phyloP scores from a whole-genome alignment of 805 yeast genomes.

The Pichia manshurica region DNA sequence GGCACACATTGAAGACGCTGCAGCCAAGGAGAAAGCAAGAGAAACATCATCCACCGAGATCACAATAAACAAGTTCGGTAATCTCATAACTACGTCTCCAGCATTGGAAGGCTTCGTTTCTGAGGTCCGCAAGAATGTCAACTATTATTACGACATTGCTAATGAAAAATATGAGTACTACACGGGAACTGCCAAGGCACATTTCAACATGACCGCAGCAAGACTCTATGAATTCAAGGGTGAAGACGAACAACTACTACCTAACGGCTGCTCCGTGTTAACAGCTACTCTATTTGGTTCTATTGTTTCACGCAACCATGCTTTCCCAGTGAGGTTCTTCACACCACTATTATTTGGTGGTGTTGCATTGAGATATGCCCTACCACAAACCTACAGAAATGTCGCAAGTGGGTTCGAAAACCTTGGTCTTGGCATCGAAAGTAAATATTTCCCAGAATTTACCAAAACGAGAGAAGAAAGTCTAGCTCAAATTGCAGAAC shows the following conservation, averaged over 20 bases:
- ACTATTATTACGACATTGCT: conserved; percentile 33
- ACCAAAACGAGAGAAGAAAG: conserved; percentile 20
- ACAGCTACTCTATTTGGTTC: conserved; percentile 55
- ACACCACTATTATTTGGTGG: conserved; percentile 48
- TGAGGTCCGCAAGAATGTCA: conserved; percentile 34
- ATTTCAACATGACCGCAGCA: conserved; percentile 29
- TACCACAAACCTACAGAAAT: conserved; percentile 45
- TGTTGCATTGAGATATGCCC: conserved; percentile 37
- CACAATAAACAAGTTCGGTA: conserved; percentile 40
- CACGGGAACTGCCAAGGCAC: conserved; percentile 42
- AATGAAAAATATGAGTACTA: conserved; percentile 44
- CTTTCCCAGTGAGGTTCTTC: conserved; percentile 44
- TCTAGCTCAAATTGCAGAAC: neutral
- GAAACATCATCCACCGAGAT: conserved; percentile 30
- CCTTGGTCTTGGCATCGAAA: conserved; percentile 23
- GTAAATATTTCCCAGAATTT: conserved; percentile 35
- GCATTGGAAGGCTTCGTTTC: conserved; percentile 40
- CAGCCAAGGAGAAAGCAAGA: conserved; percentile 8
- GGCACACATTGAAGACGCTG: neutral
- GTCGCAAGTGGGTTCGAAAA: conserved; percentile 24
- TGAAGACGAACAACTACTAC: conserved; percentile 57
- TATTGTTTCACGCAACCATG: conserved; percentile 42
- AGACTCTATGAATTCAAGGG: conserved; percentile 34
- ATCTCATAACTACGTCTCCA: conserved; percentile 47
- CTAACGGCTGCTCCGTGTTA: conserved; percentile 47